A percentile compares a stretch with the other conserved stretches of the same genome.
phyloP scores from a whole-genome alignment of 768 basidiomycete species.

The Tulasnella sp. region DNA sequence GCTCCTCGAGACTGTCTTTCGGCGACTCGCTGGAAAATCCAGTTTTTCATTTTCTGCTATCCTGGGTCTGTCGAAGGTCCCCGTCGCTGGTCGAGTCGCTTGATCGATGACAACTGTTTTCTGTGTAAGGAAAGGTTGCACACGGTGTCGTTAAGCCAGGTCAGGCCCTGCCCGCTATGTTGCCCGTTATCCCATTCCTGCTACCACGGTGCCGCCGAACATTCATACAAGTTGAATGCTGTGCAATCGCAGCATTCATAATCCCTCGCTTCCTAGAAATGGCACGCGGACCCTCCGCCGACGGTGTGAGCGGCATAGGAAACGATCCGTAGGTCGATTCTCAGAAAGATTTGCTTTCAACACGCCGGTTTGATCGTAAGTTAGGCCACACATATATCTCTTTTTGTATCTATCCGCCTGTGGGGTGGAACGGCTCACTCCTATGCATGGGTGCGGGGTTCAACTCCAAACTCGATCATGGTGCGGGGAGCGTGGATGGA shows the following conservation, averaged over 20 bases:
- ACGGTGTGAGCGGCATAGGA: constrained; percentile 2
- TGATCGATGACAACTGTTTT: background rate
- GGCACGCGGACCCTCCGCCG: background rate
- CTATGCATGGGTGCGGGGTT: background rate
- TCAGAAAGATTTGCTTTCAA: background rate
- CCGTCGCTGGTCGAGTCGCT: background rate
- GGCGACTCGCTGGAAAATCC: constrained; percentile 11
- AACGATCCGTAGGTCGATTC: background rate
- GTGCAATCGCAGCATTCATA: background rate
- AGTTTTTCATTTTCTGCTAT: constrained; percentile 2
- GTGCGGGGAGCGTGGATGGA: background rate
- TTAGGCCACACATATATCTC: constrained; percentile 2
- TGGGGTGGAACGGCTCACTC: background rate
- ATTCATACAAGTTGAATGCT: background rate
- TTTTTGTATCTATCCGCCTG: constrained; percentile 3
- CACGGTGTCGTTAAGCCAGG: constrained; percentile 3
- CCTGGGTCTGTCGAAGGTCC: constrained; percentile 3
- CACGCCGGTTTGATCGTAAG: background rate
- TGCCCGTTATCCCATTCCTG: background rate
- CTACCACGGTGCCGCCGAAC: constrained; percentile 9
- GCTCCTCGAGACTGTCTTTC: background rate
- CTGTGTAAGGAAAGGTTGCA: background rate
- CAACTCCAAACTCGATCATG: background rate
- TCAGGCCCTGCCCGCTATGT: background rate
- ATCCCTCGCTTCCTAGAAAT: background rate